Percentiles rank a stretch among this genome's conserved stretches.
phyloP scores from a whole-genome alignment of 2,329 filamentous ascomycete species.

The Exophiala xenobiotica region DNA sequence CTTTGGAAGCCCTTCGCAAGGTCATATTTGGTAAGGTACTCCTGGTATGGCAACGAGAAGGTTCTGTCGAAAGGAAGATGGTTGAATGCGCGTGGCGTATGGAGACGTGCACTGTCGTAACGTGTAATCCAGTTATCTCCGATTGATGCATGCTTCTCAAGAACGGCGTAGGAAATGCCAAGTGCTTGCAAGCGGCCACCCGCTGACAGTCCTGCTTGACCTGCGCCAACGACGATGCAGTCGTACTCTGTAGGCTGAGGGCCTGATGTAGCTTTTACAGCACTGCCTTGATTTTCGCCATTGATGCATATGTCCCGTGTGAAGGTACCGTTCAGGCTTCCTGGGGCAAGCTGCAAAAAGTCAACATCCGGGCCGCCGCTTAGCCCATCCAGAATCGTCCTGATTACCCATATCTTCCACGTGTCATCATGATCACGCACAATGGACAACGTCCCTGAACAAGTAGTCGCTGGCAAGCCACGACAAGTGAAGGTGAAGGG shows the following conservation, averaged over 20 bases:
- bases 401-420: background rate
- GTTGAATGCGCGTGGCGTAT: constrained; percentile 11
- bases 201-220: constrained; percentile 50
- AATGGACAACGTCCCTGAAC: background rate
- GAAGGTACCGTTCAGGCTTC: background rate
- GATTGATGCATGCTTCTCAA: constrained; percentile 57
- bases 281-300: background rate
- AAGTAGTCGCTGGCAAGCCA: background rate
- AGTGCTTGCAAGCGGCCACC: constrained; percentile 61
- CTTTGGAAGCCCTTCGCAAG: constrained; percentile 19
- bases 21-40: constrained; percentile 28
- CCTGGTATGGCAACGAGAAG: constrained; percentile 25
- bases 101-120: constrained; percentile 44
- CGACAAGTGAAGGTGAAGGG: background rate
- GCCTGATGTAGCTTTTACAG: background rate
- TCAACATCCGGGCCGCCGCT: background rate
- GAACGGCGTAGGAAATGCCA: constrained; percentile 54
- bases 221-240: constrained; percentile 38
- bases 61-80: constrained; percentile 33
- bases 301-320: background rate
- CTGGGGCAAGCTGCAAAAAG: background rate
- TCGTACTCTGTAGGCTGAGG: background rate
- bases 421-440: background rate
- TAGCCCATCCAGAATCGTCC: background rate
- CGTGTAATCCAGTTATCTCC: constrained; percentile 64